A percentile compares a stretch with the other conserved stretches of the same genome.
Conservation (phyloP, 148 eudicot genomes). For the Rhododendron kiyosumense region DNA sequence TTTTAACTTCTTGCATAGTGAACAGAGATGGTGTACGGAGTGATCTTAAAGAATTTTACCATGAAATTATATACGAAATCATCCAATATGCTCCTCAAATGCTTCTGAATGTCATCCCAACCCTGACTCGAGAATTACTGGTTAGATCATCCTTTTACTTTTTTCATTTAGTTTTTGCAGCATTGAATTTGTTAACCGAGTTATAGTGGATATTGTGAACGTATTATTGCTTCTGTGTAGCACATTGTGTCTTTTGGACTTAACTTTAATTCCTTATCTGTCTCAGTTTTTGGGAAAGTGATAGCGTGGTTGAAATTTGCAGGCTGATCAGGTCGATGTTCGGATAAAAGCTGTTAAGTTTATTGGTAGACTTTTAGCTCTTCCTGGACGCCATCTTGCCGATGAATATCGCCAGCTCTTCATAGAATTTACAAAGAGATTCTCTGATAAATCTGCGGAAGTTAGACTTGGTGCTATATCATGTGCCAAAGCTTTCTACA, state of each 20-base stretch:
- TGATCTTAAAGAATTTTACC: slow-evolving; percentile 67
- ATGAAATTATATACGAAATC: slow-evolving; percentile 65
- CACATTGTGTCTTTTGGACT: neutral
- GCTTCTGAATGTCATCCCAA: slow-evolving; percentile 70
- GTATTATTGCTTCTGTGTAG: neutral
- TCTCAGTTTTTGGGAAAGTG: slow-evolving; percentile 2
- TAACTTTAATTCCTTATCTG: neutral
- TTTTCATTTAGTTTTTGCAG: neutral
- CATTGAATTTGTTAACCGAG: neutral
- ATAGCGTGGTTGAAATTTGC: slow-evolving; percentile 25
- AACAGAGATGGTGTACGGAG: slow-evolving; percentile 50
- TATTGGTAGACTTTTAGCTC: slow-evolving; percentile 57
- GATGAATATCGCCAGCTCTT: slow-evolving; percentile 56
- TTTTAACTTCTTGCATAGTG: slow-evolving; percentile 69
- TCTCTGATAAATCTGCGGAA: slow-evolving; percentile 81
- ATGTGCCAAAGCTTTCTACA: slow-evolving; percentile 55
- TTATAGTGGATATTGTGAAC: neutral
- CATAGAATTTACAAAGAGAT: slow-evolving; percentile 69
- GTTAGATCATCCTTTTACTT: slow-evolving; percentile 23
- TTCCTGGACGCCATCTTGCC: slow-evolving; percentile 42
- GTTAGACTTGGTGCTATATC: slow-evolving; percentile 72
- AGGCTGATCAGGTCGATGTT: slow-evolving; percentile 95
- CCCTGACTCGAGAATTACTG: slow-evolving; percentile 62
- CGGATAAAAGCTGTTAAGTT: slow-evolving; percentile 76
- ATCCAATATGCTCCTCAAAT: slow-evolving; percentile 59